Percentiles rank a stretch among this genome's conserved stretches.
Evolutionary conservation across 2,329 filamentous ascomycete species (phyloP).

Genomic region (Colletotrichum caudatum): DNA sequence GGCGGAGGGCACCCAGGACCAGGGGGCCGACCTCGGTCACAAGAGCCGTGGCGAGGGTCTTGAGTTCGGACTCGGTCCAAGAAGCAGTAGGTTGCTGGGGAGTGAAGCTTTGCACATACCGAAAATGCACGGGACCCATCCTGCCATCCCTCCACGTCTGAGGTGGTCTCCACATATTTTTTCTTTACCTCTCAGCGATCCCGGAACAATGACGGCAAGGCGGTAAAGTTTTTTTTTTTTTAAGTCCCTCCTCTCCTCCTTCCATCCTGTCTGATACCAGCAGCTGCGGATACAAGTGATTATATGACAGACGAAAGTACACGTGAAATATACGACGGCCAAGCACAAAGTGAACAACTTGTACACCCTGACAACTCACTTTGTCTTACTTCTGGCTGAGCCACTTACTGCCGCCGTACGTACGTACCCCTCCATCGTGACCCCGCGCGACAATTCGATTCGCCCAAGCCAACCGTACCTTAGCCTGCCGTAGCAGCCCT

Average conservation of each 20-base stretch:
- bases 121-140: too few relatives aligned
- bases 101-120: too few relatives aligned
- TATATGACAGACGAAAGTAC: neutral
- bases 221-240: constrained; percentile 19
- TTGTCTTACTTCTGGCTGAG: constrained; percentile 9
- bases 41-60: too few relatives aligned
- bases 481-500: constrained; percentile 35
- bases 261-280: neutral
- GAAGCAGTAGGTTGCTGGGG: too few relatives aligned
- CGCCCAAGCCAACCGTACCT: constrained; percentile 31
- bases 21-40: too few relatives aligned
- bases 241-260: constrained; percentile 3
- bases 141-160: too few relatives aligned
- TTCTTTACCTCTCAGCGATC: constrained; percentile 31
- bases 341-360: too few relatives aligned
- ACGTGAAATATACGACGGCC: too few relatives aligned
- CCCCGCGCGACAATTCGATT: constrained; percentile 41
- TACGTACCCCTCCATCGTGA: constrained; percentile 40
- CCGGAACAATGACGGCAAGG: constrained; percentile 26
- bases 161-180: constrained; percentile 22
- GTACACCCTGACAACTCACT: neutral
- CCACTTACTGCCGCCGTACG: neutral
- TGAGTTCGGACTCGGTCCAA: too few relatives aligned
- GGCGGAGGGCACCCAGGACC: too few relatives aligned
- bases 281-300: constrained; percentile 5